Percentiles rank a stretch among this genome's conserved stretches.
These are phyloP conservation scores for Aspergillus proliferans DNA, from an alignment of 2,329 filamentous ascomycete genomes.

Conservation along the genomic window DNA sequence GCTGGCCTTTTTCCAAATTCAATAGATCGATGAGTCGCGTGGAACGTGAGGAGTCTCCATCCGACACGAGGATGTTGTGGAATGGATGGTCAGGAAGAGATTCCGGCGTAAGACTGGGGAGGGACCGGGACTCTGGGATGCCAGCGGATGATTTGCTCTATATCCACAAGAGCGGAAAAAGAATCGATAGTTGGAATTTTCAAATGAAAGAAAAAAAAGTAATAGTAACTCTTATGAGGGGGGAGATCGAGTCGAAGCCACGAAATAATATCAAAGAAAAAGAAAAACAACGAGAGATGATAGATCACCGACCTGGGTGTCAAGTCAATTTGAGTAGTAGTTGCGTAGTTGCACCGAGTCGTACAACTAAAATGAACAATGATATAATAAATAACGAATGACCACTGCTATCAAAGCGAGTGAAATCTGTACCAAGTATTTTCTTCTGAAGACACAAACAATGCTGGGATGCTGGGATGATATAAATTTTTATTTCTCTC, in stretches of 20 bases:
- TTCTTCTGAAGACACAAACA: background rate
- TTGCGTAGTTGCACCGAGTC: background rate
- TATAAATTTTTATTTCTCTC: background rate
- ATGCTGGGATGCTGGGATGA: background rate
- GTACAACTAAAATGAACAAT: background rate
- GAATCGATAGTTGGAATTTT: background rate
- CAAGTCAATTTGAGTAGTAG: background rate
- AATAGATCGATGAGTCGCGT: background rate
- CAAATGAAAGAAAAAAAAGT: no score
- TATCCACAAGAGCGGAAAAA: background rate
- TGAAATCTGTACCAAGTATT: background rate
- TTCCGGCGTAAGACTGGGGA: background rate
- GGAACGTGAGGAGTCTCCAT: background rate
- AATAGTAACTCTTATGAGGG: no score
- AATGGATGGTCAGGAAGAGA: background rate
- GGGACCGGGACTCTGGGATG: background rate
- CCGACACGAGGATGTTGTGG: background rate
- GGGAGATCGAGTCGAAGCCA: background rate
- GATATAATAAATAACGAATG: background rate
- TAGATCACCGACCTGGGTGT: no score
- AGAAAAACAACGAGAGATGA: background rate
- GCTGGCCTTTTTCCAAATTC: no score
- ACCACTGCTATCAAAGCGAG: background rate
- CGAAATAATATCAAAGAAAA: background rate
- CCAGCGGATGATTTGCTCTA: background rate